Evolutionary conservation across 306 rosid genomes (phyloP).

Genomic region (Luffa aegyptiaca): DNA sequence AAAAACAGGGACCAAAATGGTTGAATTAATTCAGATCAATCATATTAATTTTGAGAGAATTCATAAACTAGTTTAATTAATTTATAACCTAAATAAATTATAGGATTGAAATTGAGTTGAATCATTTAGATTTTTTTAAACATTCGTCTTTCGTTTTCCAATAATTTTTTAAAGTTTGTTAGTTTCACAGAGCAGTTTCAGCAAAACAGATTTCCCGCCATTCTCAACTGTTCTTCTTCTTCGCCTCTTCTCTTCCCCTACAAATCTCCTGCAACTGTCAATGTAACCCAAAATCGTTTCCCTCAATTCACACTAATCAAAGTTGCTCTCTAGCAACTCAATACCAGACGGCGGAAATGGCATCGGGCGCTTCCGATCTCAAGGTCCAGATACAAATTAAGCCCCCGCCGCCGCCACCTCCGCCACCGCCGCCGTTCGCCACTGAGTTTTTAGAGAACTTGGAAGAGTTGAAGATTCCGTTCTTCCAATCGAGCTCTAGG

Average conservation of each 20-base stretch:
- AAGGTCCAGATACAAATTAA: constrained; percentile 41
- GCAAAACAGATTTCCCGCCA: constrained; percentile 52
- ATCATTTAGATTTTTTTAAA: too few species aligned
- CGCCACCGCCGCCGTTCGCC: constrained; percentile 7
- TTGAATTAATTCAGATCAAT: too few species aligned
- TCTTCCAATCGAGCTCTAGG: constrained; percentile 24
- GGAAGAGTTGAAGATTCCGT: constrained; percentile 27
- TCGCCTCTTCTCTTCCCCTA: background rate
- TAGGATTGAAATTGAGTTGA: too few species aligned
- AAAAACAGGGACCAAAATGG: too few species aligned
- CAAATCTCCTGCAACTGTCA: background rate
- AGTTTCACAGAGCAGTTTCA: background rate
- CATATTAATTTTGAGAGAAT: too few species aligned
- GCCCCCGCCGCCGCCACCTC: constrained; percentile 9
- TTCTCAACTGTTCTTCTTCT: constrained; percentile 22
- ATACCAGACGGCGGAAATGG: constrained; percentile 12
- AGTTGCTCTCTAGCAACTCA: constrained; percentile 2
- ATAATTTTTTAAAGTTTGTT: background rate
- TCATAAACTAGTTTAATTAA: too few species aligned
- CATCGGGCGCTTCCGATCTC: constrained; percentile 26
- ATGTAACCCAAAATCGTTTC: background rate
- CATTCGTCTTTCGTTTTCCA: too few species aligned
- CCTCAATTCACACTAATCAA: background rate
- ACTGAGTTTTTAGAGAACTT: constrained; percentile 14
- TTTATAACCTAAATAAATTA: too few species aligned